phyloP scores from a whole-genome alignment of 352 stramenopile species.

The Halophytophthora polymorphica region DNA sequence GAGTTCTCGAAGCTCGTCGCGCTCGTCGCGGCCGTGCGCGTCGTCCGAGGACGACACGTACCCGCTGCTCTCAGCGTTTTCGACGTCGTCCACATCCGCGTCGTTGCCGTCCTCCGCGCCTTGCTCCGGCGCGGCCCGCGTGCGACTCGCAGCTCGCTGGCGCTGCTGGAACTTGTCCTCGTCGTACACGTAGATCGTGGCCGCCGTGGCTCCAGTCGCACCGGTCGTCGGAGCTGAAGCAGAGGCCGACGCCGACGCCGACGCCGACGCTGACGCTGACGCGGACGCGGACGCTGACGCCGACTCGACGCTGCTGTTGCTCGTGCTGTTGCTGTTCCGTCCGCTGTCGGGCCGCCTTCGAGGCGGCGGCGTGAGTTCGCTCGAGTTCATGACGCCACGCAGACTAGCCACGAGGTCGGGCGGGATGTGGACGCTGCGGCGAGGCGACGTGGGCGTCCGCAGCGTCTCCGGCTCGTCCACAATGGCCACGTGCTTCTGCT shows the following conservation, averaged over 20 bases:
- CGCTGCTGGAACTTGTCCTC: constrained; percentile 36
- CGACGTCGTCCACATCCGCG: constrained; percentile 7
- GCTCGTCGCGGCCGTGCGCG: constrained; percentile 27
- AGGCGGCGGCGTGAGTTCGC: constrained; percentile 35
- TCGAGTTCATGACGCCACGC: constrained; percentile 68
- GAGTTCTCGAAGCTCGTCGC: constrained; percentile 53
- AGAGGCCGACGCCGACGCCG: constrained; percentile 7
- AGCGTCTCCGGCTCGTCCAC: too few species aligned
- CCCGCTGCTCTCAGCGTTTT: constrained; percentile 1
- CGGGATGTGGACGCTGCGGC: constrained; percentile 38
- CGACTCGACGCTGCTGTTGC: too few species aligned
- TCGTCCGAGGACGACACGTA: constrained; percentile 14
- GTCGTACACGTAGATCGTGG: constrained; percentile 52
- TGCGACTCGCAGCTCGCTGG: constrained; percentile 22
- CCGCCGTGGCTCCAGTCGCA: constrained; percentile 12
- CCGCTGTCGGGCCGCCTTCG: too few species aligned
- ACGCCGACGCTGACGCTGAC: too few species aligned
- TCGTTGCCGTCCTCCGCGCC: constrained; percentile 10
- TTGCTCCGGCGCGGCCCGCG: constrained; percentile 4
- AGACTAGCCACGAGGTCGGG: constrained; percentile 53
- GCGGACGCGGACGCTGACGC: too few species aligned
- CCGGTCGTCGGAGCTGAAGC: constrained; percentile 1
- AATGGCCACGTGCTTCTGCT: too few species aligned
- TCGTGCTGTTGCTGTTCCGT: too few species aligned
- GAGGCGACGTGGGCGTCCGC: constrained; percentile 2